These are phyloP conservation scores for Ustilaginoidea virens DNA, from an alignment of 2,329 filamentous ascomycete genomes.

Conservation along the genomic window DNA sequence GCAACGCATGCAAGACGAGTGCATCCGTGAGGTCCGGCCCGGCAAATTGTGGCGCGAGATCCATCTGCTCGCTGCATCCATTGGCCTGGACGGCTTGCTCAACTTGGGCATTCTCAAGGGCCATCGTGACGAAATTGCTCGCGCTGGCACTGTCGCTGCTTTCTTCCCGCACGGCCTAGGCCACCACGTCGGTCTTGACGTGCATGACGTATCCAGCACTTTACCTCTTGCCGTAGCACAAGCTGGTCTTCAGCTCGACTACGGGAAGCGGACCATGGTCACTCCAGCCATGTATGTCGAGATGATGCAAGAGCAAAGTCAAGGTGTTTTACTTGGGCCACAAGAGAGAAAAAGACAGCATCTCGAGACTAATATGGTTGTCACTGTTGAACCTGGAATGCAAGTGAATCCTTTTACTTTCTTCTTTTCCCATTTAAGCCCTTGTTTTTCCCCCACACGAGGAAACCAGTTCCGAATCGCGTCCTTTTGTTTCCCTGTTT, in stretches of 20 bases:
- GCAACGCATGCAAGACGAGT: conserved; percentile 63
- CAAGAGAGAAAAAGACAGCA: conserved; percentile 19
- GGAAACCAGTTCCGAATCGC: neutral
- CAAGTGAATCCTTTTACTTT: conserved; percentile 17
- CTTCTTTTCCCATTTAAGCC: neutral
- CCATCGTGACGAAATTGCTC: conserved; percentile 38
- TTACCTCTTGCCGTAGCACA: conserved; percentile 15
- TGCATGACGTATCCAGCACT: conserved; percentile 39
- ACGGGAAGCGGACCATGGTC: conserved; percentile 26
- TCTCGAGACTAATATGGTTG: conserved; percentile 48
- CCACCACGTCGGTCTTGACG: conserved; percentile 50
- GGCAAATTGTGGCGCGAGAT: conserved; percentile 57
- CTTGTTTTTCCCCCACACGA: neutral
- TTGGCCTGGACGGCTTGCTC: conserved; percentile 58
- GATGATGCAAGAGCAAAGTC: neutral
- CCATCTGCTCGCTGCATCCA: conserved; percentile 54
- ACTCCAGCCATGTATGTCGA: conserved; percentile 18
- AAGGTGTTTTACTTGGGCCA: too few species aligned
- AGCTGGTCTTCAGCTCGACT: conserved; percentile 13
- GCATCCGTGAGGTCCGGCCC: conserved; percentile 52
- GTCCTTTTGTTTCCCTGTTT: conserved; percentile 1
- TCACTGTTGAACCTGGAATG: conserved; percentile 69
- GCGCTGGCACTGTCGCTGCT: conserved; percentile 36
- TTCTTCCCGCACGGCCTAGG: conserved; percentile 54
- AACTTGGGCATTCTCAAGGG: conserved; percentile 56